These are phyloP conservation scores for Sarocladium oryzae DNA, from an alignment of 2,329 filamentous ascomycete genomes.

Conservation along the genomic window DNA sequence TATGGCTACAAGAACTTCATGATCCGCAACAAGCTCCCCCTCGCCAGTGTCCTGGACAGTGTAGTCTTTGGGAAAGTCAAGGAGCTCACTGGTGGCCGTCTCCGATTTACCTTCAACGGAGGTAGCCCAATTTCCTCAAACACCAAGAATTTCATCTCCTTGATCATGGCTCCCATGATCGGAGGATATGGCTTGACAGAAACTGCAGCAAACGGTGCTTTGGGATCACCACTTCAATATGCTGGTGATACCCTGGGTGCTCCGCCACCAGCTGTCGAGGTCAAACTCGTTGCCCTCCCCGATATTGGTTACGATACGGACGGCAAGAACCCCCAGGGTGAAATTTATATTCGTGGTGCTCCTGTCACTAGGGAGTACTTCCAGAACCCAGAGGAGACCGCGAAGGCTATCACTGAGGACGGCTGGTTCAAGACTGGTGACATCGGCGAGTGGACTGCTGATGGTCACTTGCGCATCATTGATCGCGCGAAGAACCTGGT, in stretches of 20 bases:
- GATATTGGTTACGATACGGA: slow-evolving; percentile 81
- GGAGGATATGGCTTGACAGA: slow-evolving; percentile 92
- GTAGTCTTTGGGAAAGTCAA: slow-evolving; percentile 91
- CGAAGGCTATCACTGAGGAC: slow-evolving; percentile 68
- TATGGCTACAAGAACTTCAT: slow-evolving; percentile 54
- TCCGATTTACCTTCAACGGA: slow-evolving; percentile 90
- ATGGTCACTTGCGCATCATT: slow-evolving; percentile 79
- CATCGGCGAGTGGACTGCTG: slow-evolving; percentile 78
- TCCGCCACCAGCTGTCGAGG: slow-evolving; percentile 68
- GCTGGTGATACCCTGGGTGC: slow-evolving; percentile 72
- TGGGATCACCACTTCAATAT: slow-evolving; percentile 81
- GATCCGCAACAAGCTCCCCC: slow-evolving; percentile 53
- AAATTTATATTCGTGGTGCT: slow-evolving; percentile 81
- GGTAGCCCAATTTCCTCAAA: slow-evolving; percentile 84
- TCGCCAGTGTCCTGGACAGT: slow-evolving; percentile 65
- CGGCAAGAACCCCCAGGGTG: slow-evolving; percentile 69
- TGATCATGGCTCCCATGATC: slow-evolving; percentile 92
- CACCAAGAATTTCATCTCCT: slow-evolving; percentile 84
- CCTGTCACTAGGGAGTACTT: slow-evolving; percentile 74
- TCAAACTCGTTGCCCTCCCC: slow-evolving; percentile 86
- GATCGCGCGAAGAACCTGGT: slow-evolving; percentile 98
- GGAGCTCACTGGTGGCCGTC: slow-evolving; percentile 77
- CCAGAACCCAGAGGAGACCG: slow-evolving; percentile 79
- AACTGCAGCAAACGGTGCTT: slow-evolving; percentile 76
- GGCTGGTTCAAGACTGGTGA: slow-evolving; percentile 98